A percentile compares a stretch with the other conserved stretches of the same genome.
Evolutionary conservation across 2,329 filamentous ascomycete genomes (phyloP).

Genomic region (Seiridium unicorne): DNA sequence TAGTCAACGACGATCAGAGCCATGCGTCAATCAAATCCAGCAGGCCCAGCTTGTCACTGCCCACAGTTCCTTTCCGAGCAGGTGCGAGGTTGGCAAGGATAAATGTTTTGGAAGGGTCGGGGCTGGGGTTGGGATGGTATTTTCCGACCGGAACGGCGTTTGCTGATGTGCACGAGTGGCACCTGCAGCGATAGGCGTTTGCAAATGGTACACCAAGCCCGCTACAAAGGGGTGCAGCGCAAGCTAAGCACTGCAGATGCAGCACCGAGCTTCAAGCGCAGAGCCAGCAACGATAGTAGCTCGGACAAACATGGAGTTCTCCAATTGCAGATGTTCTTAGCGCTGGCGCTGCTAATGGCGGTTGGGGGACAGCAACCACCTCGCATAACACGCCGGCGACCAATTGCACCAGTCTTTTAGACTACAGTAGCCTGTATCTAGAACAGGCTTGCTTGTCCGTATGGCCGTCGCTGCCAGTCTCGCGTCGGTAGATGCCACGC

Average conservation of each 20-base stretch:
- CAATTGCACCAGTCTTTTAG: background rate
- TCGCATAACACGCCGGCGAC: background rate
- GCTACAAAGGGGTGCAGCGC: too few species aligned
- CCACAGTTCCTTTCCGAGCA: background rate
- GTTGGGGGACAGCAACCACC: background rate
- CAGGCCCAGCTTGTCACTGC: background rate
- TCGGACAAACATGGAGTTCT: background rate
- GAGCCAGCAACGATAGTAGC: too few species aligned
- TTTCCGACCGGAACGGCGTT: too few species aligned
- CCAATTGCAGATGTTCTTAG: background rate
- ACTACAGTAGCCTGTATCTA: constrained; percentile 1
- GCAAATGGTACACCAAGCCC: background rate
- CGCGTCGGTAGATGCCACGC: background rate
- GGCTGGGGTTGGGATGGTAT: background rate
- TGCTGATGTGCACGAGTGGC: too few species aligned
- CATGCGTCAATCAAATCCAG: background rate
- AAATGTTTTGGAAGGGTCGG: background rate
- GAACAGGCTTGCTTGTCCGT: background rate
- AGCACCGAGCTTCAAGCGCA: too few species aligned
- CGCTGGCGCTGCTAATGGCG: background rate
- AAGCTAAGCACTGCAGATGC: too few species aligned
- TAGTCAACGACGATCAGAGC: background rate
- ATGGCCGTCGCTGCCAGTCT: background rate
- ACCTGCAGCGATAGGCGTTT: background rate
- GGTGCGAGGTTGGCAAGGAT: background rate